A percentile compares a stretch with the other conserved stretches of the same genome.
phyloP scores from a whole-genome alignment of 1,284 basidiomycete species.

The Irpex lacteus region DNA sequence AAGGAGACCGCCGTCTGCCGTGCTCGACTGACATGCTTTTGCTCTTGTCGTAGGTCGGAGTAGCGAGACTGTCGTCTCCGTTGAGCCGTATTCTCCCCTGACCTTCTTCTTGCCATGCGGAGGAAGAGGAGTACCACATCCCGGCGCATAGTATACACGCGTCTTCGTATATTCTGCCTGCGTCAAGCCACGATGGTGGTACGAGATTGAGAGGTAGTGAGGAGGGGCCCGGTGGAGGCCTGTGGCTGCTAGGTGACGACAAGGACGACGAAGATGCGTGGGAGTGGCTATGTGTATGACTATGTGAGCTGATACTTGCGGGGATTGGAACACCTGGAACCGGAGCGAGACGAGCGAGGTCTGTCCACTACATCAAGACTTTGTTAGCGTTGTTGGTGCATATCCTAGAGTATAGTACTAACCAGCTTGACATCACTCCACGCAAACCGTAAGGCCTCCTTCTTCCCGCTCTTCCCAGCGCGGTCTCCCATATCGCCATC shows the following conservation, averaged over 20 bases:
- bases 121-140: slow-evolving; percentile 48
- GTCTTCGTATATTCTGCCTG: slow-evolving; percentile 78
- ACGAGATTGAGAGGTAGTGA: slow-evolving; percentile 29
- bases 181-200: slow-evolving; percentile 52
- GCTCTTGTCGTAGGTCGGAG: slow-evolving; percentile 1
- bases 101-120: slow-evolving; percentile 45
- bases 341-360: slow-evolving; percentile 62
- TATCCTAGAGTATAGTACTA: slow-evolving; percentile 20
- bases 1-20: not conserved
- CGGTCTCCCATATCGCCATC: not conserved
- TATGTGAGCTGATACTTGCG: not conserved
- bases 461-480: not conserved
- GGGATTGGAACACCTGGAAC: slow-evolving; percentile 3
- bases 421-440: slow-evolving; percentile 80
- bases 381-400: not conserved
- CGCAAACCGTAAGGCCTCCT: slow-evolving; percentile 55
- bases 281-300: slow-evolving; percentile 1
- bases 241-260: slow-evolving; percentile 2
- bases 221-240: slow-evolving; percentile 26
- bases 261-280: slow-evolving; percentile 3
- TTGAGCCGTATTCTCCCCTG: slow-evolving; percentile 44
- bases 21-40: not conserved
- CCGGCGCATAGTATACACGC: slow-evolving; percentile 76
- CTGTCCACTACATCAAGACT: slow-evolving; percentile 56
- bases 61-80: slow-evolving; percentile 55